Percentiles rank a stretch among this genome's conserved stretches.
Evolutionary conservation across 495 filamentous ascomycete species (phyloP).

Genomic region (Chaetomium cochliodes): DNA sequence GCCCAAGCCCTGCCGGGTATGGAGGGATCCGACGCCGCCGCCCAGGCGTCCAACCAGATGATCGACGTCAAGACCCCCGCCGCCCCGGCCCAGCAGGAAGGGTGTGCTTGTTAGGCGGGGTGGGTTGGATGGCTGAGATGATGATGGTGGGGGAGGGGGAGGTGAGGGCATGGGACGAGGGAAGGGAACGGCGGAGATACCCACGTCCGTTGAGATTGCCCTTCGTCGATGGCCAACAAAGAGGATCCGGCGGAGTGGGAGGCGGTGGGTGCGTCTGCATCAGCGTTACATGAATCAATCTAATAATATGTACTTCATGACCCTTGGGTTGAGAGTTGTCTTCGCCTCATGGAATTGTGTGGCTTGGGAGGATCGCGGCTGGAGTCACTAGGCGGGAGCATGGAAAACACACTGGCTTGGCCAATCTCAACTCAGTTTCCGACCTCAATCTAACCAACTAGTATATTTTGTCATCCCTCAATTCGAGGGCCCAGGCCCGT

Average conservation of each 20-base stretch:
- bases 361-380: background rate
- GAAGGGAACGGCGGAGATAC: background rate
- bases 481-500: background rate
- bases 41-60: constrained; percentile 68
- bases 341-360: background rate
- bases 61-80: constrained; percentile 88
- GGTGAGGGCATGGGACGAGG: background rate
- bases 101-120: constrained; percentile 68
- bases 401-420: too few relatives aligned
- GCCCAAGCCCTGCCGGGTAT: constrained; percentile 96
- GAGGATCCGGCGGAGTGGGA: background rate
- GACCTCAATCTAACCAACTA: background rate
- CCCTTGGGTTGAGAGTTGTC: background rate
- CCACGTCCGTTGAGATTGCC: constrained; percentile 2
- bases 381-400: too few relatives aligned
- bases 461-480: constrained; percentile 12
- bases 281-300: constrained; percentile 21
- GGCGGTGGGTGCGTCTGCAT: constrained; percentile 14
- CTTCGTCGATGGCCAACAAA: background rate
- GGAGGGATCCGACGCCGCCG: constrained; percentile 75
- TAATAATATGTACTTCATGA: constrained; percentile 21
- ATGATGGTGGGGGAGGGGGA: too few relatives aligned
- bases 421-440: too few relatives aligned
- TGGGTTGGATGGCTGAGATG: background rate
- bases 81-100: constrained; percentile 68